phyloP scores from a whole-genome alignment of 2,329 filamentous ascomycete genomes.

The Pleomassaria siparia region DNA sequence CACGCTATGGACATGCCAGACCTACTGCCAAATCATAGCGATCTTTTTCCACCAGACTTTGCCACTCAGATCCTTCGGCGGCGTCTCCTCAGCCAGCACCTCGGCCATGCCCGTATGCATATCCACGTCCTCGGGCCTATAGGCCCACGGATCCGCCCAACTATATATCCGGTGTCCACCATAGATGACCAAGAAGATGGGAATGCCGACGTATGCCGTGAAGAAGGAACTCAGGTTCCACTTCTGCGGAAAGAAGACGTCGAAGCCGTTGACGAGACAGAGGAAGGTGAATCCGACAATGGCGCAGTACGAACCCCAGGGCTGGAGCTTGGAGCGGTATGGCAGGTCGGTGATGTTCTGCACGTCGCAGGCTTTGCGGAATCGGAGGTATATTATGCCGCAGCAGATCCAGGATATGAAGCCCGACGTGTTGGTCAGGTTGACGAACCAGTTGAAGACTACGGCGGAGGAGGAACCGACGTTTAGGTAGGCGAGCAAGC shows the following conservation, averaged over 20 bases:
- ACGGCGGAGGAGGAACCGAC: conserved; percentile 47
- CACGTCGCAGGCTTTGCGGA: conserved; percentile 58
- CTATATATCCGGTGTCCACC: conserved; percentile 53
- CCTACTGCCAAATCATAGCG: conserved; percentile 27
- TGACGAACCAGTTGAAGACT: conserved; percentile 70
- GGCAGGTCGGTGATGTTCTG: conserved; percentile 57
- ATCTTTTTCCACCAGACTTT: conserved; percentile 31
- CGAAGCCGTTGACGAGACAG: conserved; percentile 74
- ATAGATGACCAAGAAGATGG: conserved; percentile 61
- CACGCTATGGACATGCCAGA: too few relatives aligned
- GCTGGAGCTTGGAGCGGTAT: conserved; percentile 58
- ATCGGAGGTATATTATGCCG: conserved; percentile 61
- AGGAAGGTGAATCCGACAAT: conserved; percentile 62
- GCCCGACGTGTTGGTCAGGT: conserved; percentile 62
- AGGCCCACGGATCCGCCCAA: conserved; percentile 55
- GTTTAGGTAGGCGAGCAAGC: conserved; percentile 53
- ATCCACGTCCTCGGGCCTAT: conserved; percentile 54
- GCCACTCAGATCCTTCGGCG: conserved; percentile 21
- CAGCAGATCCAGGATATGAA: conserved; percentile 58
- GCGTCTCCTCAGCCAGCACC: conserved; percentile 37
- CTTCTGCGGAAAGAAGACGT: conserved; percentile 67
- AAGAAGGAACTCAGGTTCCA: conserved; percentile 67
- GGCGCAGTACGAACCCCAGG: conserved; percentile 65
- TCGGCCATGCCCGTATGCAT: conserved; percentile 47
- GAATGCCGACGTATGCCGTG: conserved; percentile 67